Percentiles rank a stretch among this genome's conserved stretches.
Evolutionary conservation across 2,329 filamentous ascomycete species (phyloP).

Genomic region (Cytospora piceae): DNA sequence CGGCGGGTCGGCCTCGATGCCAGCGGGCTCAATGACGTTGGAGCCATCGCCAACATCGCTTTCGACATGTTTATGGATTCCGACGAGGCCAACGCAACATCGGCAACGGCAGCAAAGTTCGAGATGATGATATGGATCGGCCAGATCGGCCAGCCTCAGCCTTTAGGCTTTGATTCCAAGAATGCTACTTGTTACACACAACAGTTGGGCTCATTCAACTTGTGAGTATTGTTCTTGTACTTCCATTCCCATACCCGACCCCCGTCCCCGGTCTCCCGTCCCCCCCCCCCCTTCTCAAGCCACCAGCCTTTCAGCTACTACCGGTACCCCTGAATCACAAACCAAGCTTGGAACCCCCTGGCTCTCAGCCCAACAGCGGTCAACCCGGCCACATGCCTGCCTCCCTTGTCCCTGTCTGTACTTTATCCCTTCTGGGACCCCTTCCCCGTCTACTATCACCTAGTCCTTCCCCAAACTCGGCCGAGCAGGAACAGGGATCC

Average conservation of each 20-base stretch:
- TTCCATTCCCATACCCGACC: not conserved
- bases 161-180: slow-evolving; percentile 35
- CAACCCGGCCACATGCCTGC: not conserved
- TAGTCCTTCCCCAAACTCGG: slow-evolving; percentile 15
- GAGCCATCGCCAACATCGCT: slow-evolving; percentile 38
- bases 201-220: slow-evolving; percentile 35
- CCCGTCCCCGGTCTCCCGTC: not conserved
- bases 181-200: slow-evolving; percentile 35
- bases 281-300: not conserved
- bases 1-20: slow-evolving; percentile 33
- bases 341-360: not conserved
- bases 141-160: slow-evolving; percentile 36
- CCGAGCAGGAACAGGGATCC: slow-evolving; percentile 15
- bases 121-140: slow-evolving; percentile 43
- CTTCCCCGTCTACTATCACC: not conserved
- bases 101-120: slow-evolving; percentile 37
- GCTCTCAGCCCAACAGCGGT: slow-evolving; percentile 13
- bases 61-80: slow-evolving; percentile 41
- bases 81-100: slow-evolving; percentile 34
- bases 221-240: slow-evolving; percentile 34
- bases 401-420: not conserved
- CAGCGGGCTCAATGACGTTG: slow-evolving; percentile 32
- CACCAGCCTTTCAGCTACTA: slow-evolving; percentile 15
- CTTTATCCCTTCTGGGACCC: not conserved
- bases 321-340: not conserved